Base-by-base conservation (phyloP, 768 basidiomycete genomes). In the Lyophyllum shimeji region DNA sequence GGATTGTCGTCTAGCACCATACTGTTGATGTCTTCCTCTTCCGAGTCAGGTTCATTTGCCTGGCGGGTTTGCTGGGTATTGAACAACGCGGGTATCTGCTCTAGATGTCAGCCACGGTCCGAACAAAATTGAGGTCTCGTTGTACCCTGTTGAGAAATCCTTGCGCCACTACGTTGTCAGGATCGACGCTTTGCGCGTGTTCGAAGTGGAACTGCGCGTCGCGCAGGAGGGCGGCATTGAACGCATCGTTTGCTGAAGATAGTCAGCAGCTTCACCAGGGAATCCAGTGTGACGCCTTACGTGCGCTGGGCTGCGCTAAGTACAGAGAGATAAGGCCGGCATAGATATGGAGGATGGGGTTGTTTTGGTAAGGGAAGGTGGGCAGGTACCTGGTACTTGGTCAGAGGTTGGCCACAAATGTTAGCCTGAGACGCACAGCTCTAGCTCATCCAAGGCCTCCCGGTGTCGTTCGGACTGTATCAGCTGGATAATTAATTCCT, bases 331-430 rank as follows among this genome's bases (percentile, higher is more conserved):
- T 72, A 50, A 95, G 71, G 1, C 91, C 94, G 2, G 94, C 93
- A 59, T 95, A 95, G 15, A 85, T 76, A 63, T 96, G 91, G 25
- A 96, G 75, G 7, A 85, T 72, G 1, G 88, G 80, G 60, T 92
- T 90, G 61, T 93, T 89, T 65, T 86, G 87, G 73, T 86, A 96
- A 1, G 95, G 95, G 67, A 90, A 88, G 2, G 91, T 89, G 1
- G 93, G 90, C 5, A 96, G 79, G 67, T 91, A 95, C 23, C 93
- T 93, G 59, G 7, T 52, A 56, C 48, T 45, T 20, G 39, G 45
- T 48, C 45, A 55, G 50, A 52, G n/a, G n/a, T n/a, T n/a, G n/a
- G n/a, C n/a, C n/a, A n/a, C n/a, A n/a, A n/a, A n/a, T n/a, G n/a
- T n/a, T 52, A 43, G 40, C 37, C 18, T 42, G 39, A 25, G 17